Conservation (phyloP, 306 rosid species). For the Sicyos edulis region DNA sequence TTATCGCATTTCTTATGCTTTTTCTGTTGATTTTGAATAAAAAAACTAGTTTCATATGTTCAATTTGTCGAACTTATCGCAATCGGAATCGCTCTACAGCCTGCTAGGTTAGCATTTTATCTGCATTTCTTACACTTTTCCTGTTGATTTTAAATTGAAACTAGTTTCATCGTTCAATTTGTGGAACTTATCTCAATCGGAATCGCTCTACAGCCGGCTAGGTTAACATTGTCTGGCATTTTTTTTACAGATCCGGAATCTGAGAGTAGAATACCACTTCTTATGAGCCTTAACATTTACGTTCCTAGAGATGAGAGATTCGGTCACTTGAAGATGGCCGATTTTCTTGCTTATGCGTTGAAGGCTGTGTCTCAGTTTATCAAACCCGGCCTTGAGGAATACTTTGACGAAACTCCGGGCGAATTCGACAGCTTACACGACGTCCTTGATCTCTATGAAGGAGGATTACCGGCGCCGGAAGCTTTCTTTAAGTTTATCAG, state of each 20-base stretch:
- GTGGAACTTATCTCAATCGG: too few relatives aligned
- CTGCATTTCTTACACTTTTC: background rate
- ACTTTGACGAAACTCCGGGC: constrained; percentile 40
- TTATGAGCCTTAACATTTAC: constrained; percentile 62
- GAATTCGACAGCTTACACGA: constrained; percentile 71
- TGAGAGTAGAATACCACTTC: constrained; percentile 49
- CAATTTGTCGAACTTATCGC: too few relatives aligned
- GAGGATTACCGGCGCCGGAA: constrained; percentile 53
- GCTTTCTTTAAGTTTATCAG: constrained; percentile 38
- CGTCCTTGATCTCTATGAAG: constrained; percentile 61
- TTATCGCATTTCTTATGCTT: background rate
- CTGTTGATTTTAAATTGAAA: too few relatives aligned
- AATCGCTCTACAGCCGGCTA: background rate
- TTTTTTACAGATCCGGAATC: constrained; percentile 38
- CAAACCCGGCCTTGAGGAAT: constrained; percentile 61
- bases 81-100: background rate
- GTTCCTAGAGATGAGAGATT: constrained; percentile 90
- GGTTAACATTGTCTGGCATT: background rate
- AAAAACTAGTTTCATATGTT: too few relatives aligned
- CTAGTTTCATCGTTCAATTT: too few relatives aligned
- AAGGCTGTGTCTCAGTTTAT: constrained; percentile 59
- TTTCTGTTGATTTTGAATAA: background rate
- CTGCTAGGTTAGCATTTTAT: background rate
- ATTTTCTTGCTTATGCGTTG: constrained; percentile 64
- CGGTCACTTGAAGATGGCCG: constrained; percentile 73